Base-by-base conservation (phyloP, 1,284 basidiomycete genomes). In the Porogramme epimiltina region DNA sequence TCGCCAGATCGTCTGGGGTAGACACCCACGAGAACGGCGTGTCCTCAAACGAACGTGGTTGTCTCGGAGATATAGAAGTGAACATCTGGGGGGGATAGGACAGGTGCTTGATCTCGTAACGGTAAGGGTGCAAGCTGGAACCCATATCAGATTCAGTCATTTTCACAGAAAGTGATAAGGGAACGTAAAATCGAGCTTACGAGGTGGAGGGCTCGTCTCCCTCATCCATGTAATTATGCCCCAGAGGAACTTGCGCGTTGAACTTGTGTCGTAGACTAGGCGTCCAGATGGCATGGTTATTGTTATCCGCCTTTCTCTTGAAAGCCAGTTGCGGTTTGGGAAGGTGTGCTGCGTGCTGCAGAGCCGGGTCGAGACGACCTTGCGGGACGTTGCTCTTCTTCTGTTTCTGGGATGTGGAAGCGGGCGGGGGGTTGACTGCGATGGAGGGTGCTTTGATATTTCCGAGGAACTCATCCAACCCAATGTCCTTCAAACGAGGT, bases 241-340 rank as follows among this genome's bases (percentile, higher is more conserved):
- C 89, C 15, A 94, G 71, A 0, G 93, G 90, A 0, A 92, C 85
- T 68, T 85, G 80, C 1, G 90, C 87, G 61, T 94, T 87, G 64
- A 82, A 89, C 70, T 95, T 95, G 62, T 88, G 86, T 9, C 74
- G 67, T 38, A 89, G 70, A 2, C 74, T 74, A 3, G 87, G 84
- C 45, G 73, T 75, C 85, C 85, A 93, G 2, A 75, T 74, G 1
- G 71, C 62, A 49, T 80, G 74, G 45, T 68, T 66, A 11, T 67
- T 74, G 63, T 90, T 92, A 65, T 88, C 77, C 10, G 76, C 70
- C 37, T 74, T 76, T 20, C 73, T 71, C 45, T 75, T 80, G 73
- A 96, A 96, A 16, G 66, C 65, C 0, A 85, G 67, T 63, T 97
- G 94, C 0, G 95, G 93, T 70, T 96, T 96, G 2, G 76, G 67